Conservation (phyloP, 2,329 filamentous ascomycete genomes). For the Penicillium decumbens region DNA sequence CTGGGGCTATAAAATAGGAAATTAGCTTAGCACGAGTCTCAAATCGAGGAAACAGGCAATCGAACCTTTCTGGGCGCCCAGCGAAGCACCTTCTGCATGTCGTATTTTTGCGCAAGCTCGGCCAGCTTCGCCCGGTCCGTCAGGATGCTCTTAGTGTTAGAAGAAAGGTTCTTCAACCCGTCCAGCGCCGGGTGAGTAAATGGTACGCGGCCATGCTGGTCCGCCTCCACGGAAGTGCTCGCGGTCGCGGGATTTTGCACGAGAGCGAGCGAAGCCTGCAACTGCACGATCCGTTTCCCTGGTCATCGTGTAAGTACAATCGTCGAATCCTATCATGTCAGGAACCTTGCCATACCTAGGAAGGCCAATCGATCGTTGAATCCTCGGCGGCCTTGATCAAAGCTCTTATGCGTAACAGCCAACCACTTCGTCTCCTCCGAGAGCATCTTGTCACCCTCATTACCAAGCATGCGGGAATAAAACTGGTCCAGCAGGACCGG, state of each 20-base stretch:
- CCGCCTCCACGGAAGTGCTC: conserved; percentile 32
- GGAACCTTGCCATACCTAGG: conserved; percentile 56
- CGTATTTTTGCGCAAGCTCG: conserved; percentile 63
- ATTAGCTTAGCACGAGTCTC: conserved; percentile 3
- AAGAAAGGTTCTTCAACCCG: conserved; percentile 67
- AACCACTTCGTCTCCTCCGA: conserved; percentile 95
- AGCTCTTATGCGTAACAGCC: conserved; percentile 95
- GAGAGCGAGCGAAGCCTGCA: conserved; percentile 62
- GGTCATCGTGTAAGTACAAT: conserved; percentile 5
- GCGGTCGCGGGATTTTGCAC: conserved; percentile 46
- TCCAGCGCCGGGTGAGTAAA: conserved; percentile 67
- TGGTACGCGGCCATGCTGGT: conserved; percentile 56
- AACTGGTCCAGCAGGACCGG: conserved; percentile 69
- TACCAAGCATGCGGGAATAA: conserved; percentile 71
- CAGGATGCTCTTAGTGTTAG: conserved; percentile 56
- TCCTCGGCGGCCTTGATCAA: conserved; percentile 87
- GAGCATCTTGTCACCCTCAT: conserved; percentile 66
- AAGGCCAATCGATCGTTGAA: conserved; percentile 94
- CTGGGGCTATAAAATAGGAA: conserved; percentile 47
- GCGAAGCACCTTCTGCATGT: conserved; percentile 69
- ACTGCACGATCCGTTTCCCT: conserved; percentile 61
- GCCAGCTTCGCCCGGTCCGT: conserved; percentile 63
- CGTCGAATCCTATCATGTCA: background rate
- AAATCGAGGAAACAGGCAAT: conserved; percentile 7
- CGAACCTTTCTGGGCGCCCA: conserved; percentile 84